phyloP scores from a whole-genome alignment of 371 early-diverging fungal genomes.

The Mortierella sp. region DNA sequence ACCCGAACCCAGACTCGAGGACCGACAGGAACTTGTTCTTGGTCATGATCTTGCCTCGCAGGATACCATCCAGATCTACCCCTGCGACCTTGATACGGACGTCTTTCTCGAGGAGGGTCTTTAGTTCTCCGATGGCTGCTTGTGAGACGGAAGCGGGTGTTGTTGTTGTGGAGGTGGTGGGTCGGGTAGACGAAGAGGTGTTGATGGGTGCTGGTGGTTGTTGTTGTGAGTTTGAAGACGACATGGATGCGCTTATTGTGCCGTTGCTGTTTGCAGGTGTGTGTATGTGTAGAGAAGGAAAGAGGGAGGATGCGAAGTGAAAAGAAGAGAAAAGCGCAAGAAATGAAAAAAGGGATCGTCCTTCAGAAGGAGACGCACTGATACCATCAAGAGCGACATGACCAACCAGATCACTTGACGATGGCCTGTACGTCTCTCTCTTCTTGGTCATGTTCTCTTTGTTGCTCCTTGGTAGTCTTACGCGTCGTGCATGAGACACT shows the following conservation, averaged over 20 bases:
- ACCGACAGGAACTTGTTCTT: constrained; percentile 76
- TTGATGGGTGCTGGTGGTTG: constrained; percentile 1
- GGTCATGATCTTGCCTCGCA: constrained; percentile 82
- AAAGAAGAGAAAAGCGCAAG: neutral
- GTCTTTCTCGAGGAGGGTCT: constrained; percentile 60
- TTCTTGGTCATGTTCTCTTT: neutral
- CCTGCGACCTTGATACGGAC: constrained; percentile 70
- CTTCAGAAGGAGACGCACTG: neutral
- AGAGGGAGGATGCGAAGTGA: neutral
- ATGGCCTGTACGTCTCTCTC: neutral
- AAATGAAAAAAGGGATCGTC: neutral
- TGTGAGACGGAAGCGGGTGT: neutral
- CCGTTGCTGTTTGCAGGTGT: neutral
- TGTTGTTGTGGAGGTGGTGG: neutral
- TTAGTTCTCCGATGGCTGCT: constrained; percentile 23
- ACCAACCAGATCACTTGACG: neutral
- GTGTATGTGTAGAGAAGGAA: neutral
- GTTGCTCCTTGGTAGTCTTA: neutral
- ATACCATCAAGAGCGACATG: neutral
- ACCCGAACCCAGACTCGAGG: constrained; percentile 83
- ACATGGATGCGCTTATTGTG: neutral
- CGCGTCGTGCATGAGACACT: neutral
- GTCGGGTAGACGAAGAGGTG: neutral
- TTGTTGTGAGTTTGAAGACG: neutral
- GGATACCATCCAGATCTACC: constrained; percentile 84